phyloP scores from a whole-genome alignment of 805 yeast species.

The Kluyveromyces siamensis region DNA sequence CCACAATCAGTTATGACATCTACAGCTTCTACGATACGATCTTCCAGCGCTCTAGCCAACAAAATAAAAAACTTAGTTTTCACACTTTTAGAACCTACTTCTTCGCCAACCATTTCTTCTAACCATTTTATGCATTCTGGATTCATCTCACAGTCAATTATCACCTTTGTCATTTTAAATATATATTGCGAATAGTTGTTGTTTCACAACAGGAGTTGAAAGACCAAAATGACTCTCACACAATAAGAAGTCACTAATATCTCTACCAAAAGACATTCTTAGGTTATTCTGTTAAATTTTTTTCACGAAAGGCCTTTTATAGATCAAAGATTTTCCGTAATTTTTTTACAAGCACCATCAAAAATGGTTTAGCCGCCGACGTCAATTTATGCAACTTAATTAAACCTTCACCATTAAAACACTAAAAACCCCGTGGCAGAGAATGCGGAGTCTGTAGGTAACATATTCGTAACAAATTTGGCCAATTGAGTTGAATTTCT shows the following conservation, averaged over 20 bases:
- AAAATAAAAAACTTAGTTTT: slow-evolving; percentile 9
- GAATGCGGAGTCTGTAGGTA: no score
- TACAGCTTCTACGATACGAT: background rate
- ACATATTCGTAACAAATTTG: no score
- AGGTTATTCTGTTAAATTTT: no score
- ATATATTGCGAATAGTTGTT: background rate
- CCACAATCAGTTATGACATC: background rate
- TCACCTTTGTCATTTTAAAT: background rate
- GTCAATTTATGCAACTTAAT: no score
- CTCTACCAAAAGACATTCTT: no score
- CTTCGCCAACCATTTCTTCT: slow-evolving; percentile 3
- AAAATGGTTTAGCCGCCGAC: no score
- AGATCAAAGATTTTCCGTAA: no score
- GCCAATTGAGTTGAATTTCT: background rate
- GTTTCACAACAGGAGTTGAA: background rate
- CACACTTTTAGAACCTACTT: slow-evolving; percentile 11
- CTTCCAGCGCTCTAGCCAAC: slow-evolving; percentile 3
- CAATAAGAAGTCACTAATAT: background rate
- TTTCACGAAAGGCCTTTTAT: no score
- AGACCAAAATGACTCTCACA: background rate
- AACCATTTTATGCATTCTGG: slow-evolving; percentile 1
- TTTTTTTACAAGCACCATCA: no score
- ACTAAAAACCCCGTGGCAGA: no score
- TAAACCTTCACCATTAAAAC: no score
- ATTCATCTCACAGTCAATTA: slow-evolving; percentile 1